Base-by-base conservation (phyloP, 208 protist genomes). In the Trypanosoma conorhini region DNA sequence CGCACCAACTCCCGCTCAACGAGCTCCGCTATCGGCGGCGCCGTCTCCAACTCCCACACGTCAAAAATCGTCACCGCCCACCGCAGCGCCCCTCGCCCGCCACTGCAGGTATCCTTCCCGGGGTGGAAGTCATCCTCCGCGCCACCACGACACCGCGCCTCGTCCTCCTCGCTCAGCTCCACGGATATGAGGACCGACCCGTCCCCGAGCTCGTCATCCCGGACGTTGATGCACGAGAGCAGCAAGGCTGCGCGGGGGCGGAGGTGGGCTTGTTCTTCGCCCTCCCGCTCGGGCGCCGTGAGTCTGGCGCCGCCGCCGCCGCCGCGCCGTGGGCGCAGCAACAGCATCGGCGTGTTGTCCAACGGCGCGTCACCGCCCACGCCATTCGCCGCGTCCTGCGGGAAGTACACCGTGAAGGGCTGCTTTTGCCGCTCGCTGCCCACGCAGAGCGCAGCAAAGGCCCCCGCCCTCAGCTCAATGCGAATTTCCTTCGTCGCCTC, bases 1-100 rank as follows among this genome's bases (percentile, higher is more conserved):
- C 33, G 26, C 38, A 68, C 21, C 5, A 80, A 59, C 13, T 67
- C 40, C 40, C 50, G 15, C n/a, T 74, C 62, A 48, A 81, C 57
- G 35, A 81, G 48, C 21, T 63, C 48, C 24, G 30, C 35, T 15
- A 68, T 31, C 5, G 60, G 31, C 52, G 66, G 63, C 2, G 55
- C 19, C 0, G 24, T 44, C 7, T 10, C 28, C 42, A 80, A 65
- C 26, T 42, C 51, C 60, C 40, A 65, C 46, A 57, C 64, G 19
- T 55, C 48, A 44, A 67, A 48, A 30, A 61, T n/a, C 13, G 60
- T 24, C n/a, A 58, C 24, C 3, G 19, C 40, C 4, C 33, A 56
- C 28, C 26, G 28, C 30, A 55, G n/a, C 3, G 7, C 19, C 5
- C 35, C 19, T 48, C 38, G 19, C 9, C 21, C 24, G 17, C 15